Base-by-base conservation (phyloP, 495 filamentous ascomycete genomes). In the Cercophora newfieldiana region DNA sequence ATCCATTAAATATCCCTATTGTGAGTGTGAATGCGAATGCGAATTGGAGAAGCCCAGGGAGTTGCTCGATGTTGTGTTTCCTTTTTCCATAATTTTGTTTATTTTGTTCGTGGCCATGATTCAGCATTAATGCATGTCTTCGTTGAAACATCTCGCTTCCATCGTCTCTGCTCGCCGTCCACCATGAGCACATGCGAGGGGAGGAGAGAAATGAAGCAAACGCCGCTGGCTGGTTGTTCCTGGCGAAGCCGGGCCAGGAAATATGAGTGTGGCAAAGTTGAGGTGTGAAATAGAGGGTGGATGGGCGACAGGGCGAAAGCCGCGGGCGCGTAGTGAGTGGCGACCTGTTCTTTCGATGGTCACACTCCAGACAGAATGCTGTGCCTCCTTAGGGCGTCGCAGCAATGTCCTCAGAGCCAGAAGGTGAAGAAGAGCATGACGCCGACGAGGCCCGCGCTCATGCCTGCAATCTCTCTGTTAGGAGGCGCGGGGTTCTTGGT, bases 341-440 rank as follows among this genome's bases (percentile, higher is more conserved):
- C 37, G 37, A 8, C 37, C 2, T 44, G 10, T 44, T 16, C 4
- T 8, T 14, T 8, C 12, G 37, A 5, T 14, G 37, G 37, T 44
- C 18, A 14, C 10, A 4, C 10, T 14, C 37, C 37, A 14, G 10
- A 44, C 3, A 14, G n/a, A n/a, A n/a, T n/a, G n/a, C n/a, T n/a
- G n/a, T n/a, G n/a, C n/a, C n/a, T n/a, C n/a, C n/a, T n/a, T n/a
- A n/a, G n/a, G n/a, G n/a, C 10, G 7, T 30, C 28, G 7, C 33
- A 29, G 19, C 49, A 1, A 51, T 26, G 29, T 21, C 6, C 44
- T 69, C 57, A 86, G 31, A 86, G 70, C 82, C 82, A 86, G 48
- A 81, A 75, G 19, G 83, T 76, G 67, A 84, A 85, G 29, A 82
- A 78, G 58, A 86, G 69, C 84, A 85, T 83, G 8, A 86, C 83